Evolutionary conservation across 2,329 filamentous ascomycete species (phyloP), one percentile per base, ranked within the genome.

Genomic region (Tolypocladium tundrense): DNA sequence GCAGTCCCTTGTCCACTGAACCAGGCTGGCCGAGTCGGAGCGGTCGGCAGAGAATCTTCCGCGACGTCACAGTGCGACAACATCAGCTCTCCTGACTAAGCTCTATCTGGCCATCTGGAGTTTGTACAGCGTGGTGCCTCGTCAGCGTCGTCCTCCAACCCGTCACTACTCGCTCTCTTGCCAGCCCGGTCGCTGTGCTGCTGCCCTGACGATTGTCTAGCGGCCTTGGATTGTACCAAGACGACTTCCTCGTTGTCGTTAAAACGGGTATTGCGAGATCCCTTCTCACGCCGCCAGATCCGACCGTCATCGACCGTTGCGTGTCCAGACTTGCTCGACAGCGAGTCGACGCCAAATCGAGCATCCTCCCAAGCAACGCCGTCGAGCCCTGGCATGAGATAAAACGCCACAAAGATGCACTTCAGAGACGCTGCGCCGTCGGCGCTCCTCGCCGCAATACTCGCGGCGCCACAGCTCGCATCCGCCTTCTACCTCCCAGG

Each of bases 401-500:
- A 65, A 54, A 57, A 24, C 53, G 52, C 41, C 51, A 27, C 40
- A 61, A 72, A 58, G 8, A 83, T 83, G 80, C 72, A 76, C 60
- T 65, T 77, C 61, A 72, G 69, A 69, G 71, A 74, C 57, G 66
- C 72, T 62, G 74, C 75, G 77, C 76, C 77, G 31, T 72, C 77
- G 70, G 77, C 78, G 70, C 74, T 83, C 55, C 68, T 82, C 27
- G 72, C 76, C 52, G 72, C 80, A 33, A 68, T 84, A 53, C 68
- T 85, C 42, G 73, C 76, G 53, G 68, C 78, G 35, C 80, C 84
- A 31, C 77, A 82, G 61, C 70, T 85, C 41, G 74, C 79, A 16
- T 80, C 85, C 2, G 90, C 91, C 57, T 99, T 97, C 78, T 99
- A 99, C 76, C 88, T 99, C 45, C 94, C 93, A 42, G 94, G 94